Conservation (phyloP, 805 yeast genomes). For the Babjeviella inositovora region DNA sequence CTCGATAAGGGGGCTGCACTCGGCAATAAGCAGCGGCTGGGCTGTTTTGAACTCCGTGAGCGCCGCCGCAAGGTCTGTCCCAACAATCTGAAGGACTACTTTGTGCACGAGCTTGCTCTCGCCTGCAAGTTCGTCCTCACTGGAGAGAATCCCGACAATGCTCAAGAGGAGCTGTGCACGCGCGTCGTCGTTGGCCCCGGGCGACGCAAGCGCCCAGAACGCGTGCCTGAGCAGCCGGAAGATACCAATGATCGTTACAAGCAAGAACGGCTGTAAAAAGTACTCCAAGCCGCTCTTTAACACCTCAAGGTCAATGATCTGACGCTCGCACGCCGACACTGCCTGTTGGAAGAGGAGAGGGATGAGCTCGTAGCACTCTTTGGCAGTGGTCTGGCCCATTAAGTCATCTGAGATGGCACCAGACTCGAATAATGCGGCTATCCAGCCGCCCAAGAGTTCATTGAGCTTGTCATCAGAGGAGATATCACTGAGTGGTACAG, state of each 20-base stretch:
- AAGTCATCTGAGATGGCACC: constrained; percentile 79
- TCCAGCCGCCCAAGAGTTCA: constrained; percentile 49
- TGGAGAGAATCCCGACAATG: too few species aligned
- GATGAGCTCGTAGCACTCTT: constrained; percentile 51
- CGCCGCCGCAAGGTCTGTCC: too few species aligned
- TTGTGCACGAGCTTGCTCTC: too few species aligned
- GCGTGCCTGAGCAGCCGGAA: constrained; percentile 26
- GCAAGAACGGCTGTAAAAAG: constrained; percentile 65
- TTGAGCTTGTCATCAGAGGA: constrained; percentile 6
- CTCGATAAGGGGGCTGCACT: too few species aligned
- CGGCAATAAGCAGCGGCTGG: too few species aligned
- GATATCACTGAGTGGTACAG: too few species aligned
- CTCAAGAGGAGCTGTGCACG: too few species aligned
- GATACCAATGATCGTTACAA: constrained; percentile 37
- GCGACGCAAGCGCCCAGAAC: constrained; percentile 10
- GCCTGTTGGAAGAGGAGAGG: constrained; percentile 68
- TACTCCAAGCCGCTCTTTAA: constrained; percentile 74
- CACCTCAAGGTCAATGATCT: constrained; percentile 38
- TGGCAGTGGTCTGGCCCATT: constrained; percentile 46
- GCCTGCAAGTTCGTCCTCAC: too few species aligned
- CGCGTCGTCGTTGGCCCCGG: background rate
- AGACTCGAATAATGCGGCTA: constrained; percentile 65
- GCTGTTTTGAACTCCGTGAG: too few species aligned
- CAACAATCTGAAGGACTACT: too few species aligned
- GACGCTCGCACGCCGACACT: constrained; percentile 37